Base-by-base conservation (phyloP, 345 rosid genomes). In the Excoecaria agallocha region DNA sequence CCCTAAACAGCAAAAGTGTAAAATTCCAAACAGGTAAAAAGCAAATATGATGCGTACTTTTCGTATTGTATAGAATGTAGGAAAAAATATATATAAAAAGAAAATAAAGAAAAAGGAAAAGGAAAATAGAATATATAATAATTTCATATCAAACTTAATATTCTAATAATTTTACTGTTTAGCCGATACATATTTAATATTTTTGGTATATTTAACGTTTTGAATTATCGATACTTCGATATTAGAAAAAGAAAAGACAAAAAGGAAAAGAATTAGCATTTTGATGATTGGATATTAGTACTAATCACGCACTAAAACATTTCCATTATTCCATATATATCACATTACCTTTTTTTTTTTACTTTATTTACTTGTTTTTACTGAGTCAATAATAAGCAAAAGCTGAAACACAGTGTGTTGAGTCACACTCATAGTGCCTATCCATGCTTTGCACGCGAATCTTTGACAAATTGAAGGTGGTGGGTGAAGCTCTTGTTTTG, bases 371-470 rank as follows among this genome's bases (percentile, higher is more conserved):
- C 35, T 30, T 20, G 6, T n/a, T 8, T 25, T 50, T 19, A 37
- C 72, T 56, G 56, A 35, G 76, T 78, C 73, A 76, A 64, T 65
- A 37, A 72, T 51, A 50, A 69, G 72, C 48, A 58, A 78, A 77
- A 73, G 84, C 76, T 63, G 85, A 69, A 77, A 52, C 43, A 71
- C 66, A 73, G 49, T 15, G 72, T 75, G 91, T 84, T 70, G 67
- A 46, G 83, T 88, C 85, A 68, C 83, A 70, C 83, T 76, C 81
- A 80, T 79, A 76, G 38, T 79, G 79, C 74, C 74, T 37, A 17
- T 62, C 72, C 86, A 85, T 79, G 83, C 88, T 75, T 58, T 73
- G 83, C 90, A 85, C 73, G 85, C 85, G 83, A 85, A 84, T 81
- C 90, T 86, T 85, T 80, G 85, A 84, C 74, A 79, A 78, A 50